Base-by-base conservation (phyloP, 2,329 filamentous ascomycete species). In the Camillea tinctor region DNA sequence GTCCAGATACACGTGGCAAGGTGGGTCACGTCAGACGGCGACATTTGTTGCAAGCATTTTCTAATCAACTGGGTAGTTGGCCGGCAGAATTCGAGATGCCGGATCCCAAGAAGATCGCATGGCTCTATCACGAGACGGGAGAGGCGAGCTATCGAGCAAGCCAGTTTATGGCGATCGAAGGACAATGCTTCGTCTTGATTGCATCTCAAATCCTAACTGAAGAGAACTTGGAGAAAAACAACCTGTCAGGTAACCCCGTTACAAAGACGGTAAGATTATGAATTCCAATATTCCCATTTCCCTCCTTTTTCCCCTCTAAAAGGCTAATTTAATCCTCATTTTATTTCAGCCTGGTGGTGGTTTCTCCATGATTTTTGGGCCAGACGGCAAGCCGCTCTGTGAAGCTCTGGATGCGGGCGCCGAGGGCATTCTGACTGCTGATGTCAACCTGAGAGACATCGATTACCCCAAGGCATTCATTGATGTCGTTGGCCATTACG, bases 381-480 rank as follows among this genome's bases (percentile, higher is more conserved):
- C 83, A 0, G 82, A 84, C 64, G 83, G 83, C 1, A 71, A 79
- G 24, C 69, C 77, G 3, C 64, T 84, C 50, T 77, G 75, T 2
- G 74, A 79, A 44, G 68, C 75, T 0, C 40, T 79, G 57, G 69
- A 72, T 3, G 69, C 72, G 15, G 74, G 74, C 0, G 73, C 75
- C 22, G 83, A 86, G 64, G 76, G 78, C 4, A 77, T 85, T 11
- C 58, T 85, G 7, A 80, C 76, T 58, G 81, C 81, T 0, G 80
- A 85, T 59, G 66, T 85, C 52, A 78, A 84, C 44, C 68, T 86
- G 55, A 69, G 75, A 19, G 72, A 75, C 44, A 74, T 77, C 9
- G 73, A 77, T n/a, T 72, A 74, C 24, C 74, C 75, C 0, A 72
- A 75, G 36, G 73, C 73, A 0, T 77, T 78, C 52, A 72, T 77